Base-by-base conservation (phyloP, 345 rosid genomes). In the Leavenworthia alabamica region DNA sequence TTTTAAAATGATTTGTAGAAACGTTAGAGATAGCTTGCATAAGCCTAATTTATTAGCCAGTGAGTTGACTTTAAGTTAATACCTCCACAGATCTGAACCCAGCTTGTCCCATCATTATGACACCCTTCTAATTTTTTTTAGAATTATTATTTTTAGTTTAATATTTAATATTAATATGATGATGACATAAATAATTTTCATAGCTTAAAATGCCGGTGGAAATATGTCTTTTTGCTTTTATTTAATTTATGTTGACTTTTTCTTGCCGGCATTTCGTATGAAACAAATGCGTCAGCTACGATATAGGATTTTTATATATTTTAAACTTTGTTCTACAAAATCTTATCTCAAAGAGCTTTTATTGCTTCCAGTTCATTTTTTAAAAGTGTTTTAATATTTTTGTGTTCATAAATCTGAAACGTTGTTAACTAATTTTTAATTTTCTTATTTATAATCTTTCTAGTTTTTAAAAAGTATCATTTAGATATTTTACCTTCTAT, bases 181-280 rank as follows among this genome's bases (percentile, higher is more conserved):
- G 28, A n/a, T 60, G 46, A 57, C 65, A 49, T 8, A 1, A 60
- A 20, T 33, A 9, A 19, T 44, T 60, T 66, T 36, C 42, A 60
- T 52, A 53, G 56, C 48, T 53, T 64, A 33, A 33, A 33, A 16
- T 39, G 75, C 64, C 70, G 70, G 75, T 71, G 70, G 49, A 64
- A 23, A 49, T 64, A 41, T 64, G 49, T 60, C 50, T 47, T 48
- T 26, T 57, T 54, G 1, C 42, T 41, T 56, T 28, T 47, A 41
- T 64, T 57, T 57, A 40, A 44, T 52, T 63, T 49, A 0, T 62
- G 74, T 62, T 56, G 75, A 63, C 61, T 52, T 64, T 56, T 42
- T n/a, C n/a, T 64, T 41, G 65, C 61, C 66, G 60, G 75, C 66
- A 64, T 71, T 55, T 35, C 54, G 54, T 70, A 46, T 55, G 68